A percentile compares a stretch with the other conserved stretches of the same genome.
phyloP scores from a whole-genome alignment of 257 asterid species.

The Handroanthus guayacan region DNA sequence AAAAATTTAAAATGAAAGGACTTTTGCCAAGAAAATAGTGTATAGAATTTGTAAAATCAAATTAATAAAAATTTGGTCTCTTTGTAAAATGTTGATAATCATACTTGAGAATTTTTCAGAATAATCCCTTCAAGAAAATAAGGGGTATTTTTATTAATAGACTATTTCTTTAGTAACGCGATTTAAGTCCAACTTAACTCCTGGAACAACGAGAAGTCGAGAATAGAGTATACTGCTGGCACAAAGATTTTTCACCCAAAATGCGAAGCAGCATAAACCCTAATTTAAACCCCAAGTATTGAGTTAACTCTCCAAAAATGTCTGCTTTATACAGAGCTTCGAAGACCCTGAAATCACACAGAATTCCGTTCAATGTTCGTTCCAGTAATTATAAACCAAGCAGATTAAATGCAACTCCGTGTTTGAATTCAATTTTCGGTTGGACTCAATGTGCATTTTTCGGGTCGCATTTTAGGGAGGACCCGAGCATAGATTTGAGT shows the following conservation, averaged over 20 bases:
- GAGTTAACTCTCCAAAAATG: conserved; percentile 46
- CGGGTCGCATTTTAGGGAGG: conserved; percentile 75
- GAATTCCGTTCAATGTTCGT: conserved; percentile 29
- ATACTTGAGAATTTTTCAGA: too few relatives aligned
- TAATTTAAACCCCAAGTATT: conserved; percentile 34
- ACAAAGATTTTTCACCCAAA: conserved; percentile 11
- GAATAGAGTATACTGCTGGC: background rate
- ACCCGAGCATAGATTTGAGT: conserved; percentile 69
- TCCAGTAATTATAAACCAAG: conserved; percentile 14
- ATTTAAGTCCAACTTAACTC: background rate
- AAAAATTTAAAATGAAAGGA: too few relatives aligned
- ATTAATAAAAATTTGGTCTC: too few relatives aligned
- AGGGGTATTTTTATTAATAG: too few relatives aligned
- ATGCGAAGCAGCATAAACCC: conserved; percentile 37
- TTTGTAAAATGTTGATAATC: too few relatives aligned
- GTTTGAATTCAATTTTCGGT: conserved; percentile 42
- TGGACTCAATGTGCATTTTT: conserved; percentile 66
- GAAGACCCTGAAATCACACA: conserved; percentile 35
- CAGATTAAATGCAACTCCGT: conserved; percentile 34
- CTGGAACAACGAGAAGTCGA: background rate
- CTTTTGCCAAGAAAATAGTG: too few relatives aligned
- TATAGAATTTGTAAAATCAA: too few relatives aligned
- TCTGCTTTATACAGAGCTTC: conserved; percentile 56
- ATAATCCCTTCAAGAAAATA: too few relatives aligned
- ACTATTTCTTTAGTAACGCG: background rate